A percentile compares a stretch with the other conserved stretches of the same genome.
These are phyloP conservation scores for Trichoderma parareesei DNA, from an alignment of 495 filamentous ascomycete genomes.

Conservation along the genomic window DNA sequence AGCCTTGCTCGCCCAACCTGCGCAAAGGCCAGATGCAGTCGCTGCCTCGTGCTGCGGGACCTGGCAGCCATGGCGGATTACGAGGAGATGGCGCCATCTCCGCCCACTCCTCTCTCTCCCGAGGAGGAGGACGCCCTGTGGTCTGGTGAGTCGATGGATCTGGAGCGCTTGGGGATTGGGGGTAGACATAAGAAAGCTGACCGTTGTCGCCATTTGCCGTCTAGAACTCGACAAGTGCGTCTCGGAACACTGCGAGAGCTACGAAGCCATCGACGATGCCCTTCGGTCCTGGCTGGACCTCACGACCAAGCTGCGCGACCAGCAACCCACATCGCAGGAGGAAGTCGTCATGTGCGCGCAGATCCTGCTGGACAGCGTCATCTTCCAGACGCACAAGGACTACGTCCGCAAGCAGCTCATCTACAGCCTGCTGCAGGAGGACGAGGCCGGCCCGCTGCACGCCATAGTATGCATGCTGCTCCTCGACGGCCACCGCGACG, in stretches of 20 bases:
- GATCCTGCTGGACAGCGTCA: constrained; percentile 62
- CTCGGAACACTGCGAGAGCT: constrained; percentile 56
- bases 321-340: constrained; percentile 75
- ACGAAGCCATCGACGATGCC: constrained; percentile 78
- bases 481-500: constrained; percentile 76
- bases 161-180: neutral
- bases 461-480: constrained; percentile 81
- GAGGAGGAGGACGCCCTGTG: constrained; percentile 92
- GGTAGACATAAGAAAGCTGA: neutral
- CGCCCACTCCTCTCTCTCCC: constrained; percentile 36
- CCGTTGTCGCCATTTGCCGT: constrained; percentile 4
- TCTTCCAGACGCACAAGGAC: constrained; percentile 67
- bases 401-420: constrained; percentile 93
- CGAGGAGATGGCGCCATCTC: constrained; percentile 36
- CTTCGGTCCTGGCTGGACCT: constrained; percentile 77
- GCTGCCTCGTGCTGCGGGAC: neutral
- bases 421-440: constrained; percentile 86
- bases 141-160: constrained; percentile 53
- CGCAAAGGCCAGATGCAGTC: constrained; percentile 9
- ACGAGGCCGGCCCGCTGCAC: constrained; percentile 68
- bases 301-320: constrained; percentile 69
- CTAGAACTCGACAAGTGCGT: constrained; percentile 78
- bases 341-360: constrained; percentile 80
- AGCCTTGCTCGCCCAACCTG: neutral
- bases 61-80: constrained; percentile 45